Evolutionary conservation across 2,329 filamentous ascomycete species (phyloP), one percentile per base, ranked within the genome.

Genomic region (Waltergamsia citrina): DNA sequence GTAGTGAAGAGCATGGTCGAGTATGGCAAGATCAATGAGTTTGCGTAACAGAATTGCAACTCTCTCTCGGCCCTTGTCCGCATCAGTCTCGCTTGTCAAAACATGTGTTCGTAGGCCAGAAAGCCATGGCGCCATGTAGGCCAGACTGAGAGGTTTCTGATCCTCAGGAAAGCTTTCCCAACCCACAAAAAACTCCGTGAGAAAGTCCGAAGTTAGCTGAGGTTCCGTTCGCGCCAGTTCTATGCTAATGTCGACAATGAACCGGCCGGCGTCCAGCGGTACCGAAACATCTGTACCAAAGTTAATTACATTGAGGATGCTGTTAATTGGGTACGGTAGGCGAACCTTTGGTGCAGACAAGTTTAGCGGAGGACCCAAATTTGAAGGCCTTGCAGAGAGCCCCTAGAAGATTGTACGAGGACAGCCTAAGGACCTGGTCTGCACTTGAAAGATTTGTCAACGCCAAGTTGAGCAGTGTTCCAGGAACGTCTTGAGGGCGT

Each of bases 141-240:
- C 71, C 20, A 83, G 60, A 43, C 76, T 79, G 17, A 82, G 50
- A 1, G 77, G 74, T 43, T 78, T 75, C 47, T 83, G 78, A 36
- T 80, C 72, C 22, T 78, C 71, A 2, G 74, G 69, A 44, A 81
- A 78, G 45, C 76, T 80, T 43, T 80, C 76, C 78, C 78, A 83
- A 14, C 78, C 75, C 17, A 81, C 74, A 38, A 83, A 82, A 48
- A 83, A 83, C 45, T 82, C 78, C n/a, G 78, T 81, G 25, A 83
- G 48, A 45, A 83, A 83, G 46, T 83, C 78, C 7, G 68, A 70
- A 1, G 78, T 82, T 7, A 83, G 62, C 43, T 81, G 77, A 16
- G 78, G 74, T 46, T 83, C 78, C 15, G 75, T 68, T 20, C 60
- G 54, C 7, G 78, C 77, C 12, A 83, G 59, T 40, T 74, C 69